A percentile compares a stretch with the other conserved stretches of the same genome.
phyloP scores from a whole-genome alignment of 1,139 yeast species.

The Geotrichum cucujoidarum region DNA sequence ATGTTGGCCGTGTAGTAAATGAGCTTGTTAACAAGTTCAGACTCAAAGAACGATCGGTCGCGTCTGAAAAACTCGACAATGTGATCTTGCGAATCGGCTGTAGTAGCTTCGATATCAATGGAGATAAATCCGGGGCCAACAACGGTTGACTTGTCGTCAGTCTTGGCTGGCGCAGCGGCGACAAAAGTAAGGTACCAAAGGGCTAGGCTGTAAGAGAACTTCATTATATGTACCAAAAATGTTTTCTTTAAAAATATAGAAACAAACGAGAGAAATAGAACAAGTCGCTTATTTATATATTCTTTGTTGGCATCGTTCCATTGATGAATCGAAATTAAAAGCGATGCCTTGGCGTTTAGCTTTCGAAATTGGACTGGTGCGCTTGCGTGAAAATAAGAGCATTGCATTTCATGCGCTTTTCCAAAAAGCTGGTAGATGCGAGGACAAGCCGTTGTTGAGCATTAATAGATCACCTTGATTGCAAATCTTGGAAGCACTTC shows the following conservation, averaged over 20 bases:
- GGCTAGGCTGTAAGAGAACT: not conserved
- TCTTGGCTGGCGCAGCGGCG: not conserved
- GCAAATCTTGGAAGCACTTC: too few relatives aligned
- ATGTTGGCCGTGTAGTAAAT: conserved; percentile 31
- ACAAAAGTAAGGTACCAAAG: not conserved
- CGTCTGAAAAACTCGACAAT: conserved; percentile 3
- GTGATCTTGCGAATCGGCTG: conserved; percentile 1
- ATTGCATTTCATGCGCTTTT: too few relatives aligned
- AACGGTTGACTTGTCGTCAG: not conserved
- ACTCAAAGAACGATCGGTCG: conserved; percentile 7
- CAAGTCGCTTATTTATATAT: too few relatives aligned
- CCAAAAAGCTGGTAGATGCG: too few relatives aligned
- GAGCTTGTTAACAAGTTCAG: conserved; percentile 15
- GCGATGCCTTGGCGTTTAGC: too few relatives aligned
- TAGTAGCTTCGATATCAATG: conserved; percentile 6
- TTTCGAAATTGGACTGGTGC: too few relatives aligned
- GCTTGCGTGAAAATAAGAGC: too few relatives aligned
- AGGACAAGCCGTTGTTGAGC: too few relatives aligned
- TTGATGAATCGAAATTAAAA: too few relatives aligned
- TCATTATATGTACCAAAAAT: not conserved
- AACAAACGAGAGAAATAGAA: too few relatives aligned
- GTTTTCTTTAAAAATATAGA: not conserved
- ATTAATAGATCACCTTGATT: too few relatives aligned
- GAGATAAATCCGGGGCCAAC: conserved; percentile 7
- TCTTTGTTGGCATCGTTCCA: too few relatives aligned